Conservation (phyloP, 371 early-diverging fungal genomes). For the Syncephalastrum monosporum region DNA sequence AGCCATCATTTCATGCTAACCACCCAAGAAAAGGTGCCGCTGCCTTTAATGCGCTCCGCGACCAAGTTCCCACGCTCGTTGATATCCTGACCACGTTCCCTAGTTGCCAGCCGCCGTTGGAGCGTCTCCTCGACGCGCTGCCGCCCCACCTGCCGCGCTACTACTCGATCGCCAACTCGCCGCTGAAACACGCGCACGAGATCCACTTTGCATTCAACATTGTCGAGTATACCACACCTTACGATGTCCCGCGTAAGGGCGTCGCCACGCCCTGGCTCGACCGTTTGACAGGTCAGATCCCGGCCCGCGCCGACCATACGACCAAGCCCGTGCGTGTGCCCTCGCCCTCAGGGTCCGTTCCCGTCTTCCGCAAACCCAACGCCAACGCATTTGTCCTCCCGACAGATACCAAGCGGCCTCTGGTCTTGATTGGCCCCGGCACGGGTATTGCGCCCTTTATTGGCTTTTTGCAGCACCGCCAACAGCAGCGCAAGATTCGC, state of each 20-base stretch:
- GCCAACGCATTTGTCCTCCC: constrained; percentile 63
- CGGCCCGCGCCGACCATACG: constrained; percentile 21
- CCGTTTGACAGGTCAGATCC: constrained; percentile 41
- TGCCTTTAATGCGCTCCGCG: constrained; percentile 65
- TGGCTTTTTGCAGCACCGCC: constrained; percentile 75
- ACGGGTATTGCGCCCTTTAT: constrained; percentile 91
- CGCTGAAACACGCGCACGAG: constrained; percentile 44
- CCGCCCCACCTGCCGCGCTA: constrained; percentile 83
- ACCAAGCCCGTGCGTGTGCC: constrained; percentile 12
- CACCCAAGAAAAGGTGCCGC: constrained; percentile 44
- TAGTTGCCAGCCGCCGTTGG: constrained; percentile 58
- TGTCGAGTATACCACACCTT: constrained; percentile 64
- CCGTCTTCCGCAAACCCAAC: constrained; percentile 60
- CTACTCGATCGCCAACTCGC: constrained; percentile 82
- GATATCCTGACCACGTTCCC: constrained; percentile 82
- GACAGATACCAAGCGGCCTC: constrained; percentile 45
- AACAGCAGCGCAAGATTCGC: constrained; percentile 41
- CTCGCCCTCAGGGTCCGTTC: constrained; percentile 26
- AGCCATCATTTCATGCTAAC: neutral
- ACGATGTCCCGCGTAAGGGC: constrained; percentile 60
- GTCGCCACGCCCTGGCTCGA: constrained; percentile 86
- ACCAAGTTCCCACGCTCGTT: constrained; percentile 67
- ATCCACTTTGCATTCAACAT: constrained; percentile 85
- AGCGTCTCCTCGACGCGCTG: constrained; percentile 72
- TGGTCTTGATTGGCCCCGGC: constrained; percentile 83